phyloP scores from a whole-genome alignment of 2,329 filamentous ascomycete genomes.

The Samsoniella hepiali region DNA sequence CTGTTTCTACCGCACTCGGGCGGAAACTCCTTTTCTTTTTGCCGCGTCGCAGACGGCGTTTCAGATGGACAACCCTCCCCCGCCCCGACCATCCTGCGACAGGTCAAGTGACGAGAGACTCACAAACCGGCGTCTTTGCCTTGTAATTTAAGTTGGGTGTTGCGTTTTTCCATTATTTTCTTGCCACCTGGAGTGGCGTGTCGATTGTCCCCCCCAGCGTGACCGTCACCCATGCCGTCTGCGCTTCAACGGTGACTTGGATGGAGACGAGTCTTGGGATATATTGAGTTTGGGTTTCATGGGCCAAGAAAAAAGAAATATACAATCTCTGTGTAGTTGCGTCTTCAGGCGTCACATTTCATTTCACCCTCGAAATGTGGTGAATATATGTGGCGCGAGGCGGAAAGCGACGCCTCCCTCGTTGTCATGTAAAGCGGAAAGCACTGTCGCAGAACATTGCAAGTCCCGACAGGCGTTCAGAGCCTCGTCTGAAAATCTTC shows the following conservation, averaged over 20 bases:
- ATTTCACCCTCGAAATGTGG: neutral
- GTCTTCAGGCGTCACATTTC: neutral
- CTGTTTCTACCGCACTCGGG: conserved; percentile 11
- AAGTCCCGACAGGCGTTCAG: neutral
- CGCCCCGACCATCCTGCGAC: neutral
- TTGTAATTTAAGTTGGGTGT: neutral
- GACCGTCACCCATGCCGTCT: neutral
- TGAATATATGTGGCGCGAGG: neutral
- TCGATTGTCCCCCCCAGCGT: neutral
- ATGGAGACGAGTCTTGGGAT: neutral
- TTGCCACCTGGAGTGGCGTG: neutral
- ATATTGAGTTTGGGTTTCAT: neutral
- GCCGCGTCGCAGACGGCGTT: conserved; percentile 9
- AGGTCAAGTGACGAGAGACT: neutral
- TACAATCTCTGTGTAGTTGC: neutral
- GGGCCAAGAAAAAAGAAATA: neutral
- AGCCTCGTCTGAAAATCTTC: neutral
- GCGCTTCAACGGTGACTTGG: neutral
- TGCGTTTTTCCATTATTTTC: neutral
- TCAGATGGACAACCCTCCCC: neutral
- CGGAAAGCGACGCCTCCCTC: neutral
- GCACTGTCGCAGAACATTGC: neutral
- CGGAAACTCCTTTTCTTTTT: neutral
- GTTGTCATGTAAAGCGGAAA: too few relatives aligned
- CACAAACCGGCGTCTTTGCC: neutral